These are phyloP conservation scores for Osmozyma mogii DNA, from an alignment of 805 yeast genomes.

Conservation along the genomic window DNA sequence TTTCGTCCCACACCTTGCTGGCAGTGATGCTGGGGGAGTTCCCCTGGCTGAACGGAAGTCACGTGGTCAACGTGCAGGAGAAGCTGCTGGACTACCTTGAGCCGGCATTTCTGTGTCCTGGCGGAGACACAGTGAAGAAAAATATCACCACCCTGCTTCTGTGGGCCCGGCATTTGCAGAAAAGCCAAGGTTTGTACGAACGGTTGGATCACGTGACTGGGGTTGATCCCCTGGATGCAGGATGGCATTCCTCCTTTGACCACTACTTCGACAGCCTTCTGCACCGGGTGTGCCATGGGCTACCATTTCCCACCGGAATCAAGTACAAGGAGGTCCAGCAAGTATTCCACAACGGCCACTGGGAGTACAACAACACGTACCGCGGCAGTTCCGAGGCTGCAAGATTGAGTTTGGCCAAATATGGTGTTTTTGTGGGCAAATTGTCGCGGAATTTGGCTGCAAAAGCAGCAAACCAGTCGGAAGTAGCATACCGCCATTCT, in stretches of 20 bases:
- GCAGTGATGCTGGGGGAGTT: conserved; percentile 1
- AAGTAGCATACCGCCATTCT: conserved; percentile 1
- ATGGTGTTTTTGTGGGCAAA: neutral
- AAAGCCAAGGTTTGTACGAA: neutral
- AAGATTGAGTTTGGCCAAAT: neutral
- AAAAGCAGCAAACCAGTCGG: neutral
- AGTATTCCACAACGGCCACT: conserved; percentile 2
- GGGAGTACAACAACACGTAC: conserved; percentile 1
- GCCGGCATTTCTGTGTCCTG: neutral
- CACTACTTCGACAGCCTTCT: conserved; percentile 3
- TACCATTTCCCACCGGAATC: neutral
- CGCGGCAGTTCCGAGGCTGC: neutral
- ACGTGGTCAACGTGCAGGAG: neutral
- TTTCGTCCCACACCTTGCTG: conserved; percentile 1
- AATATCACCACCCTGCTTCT: neutral
- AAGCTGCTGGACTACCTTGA: conserved; percentile 1
- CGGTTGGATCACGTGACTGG: conserved; percentile 1
- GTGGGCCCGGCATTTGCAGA: conserved; percentile 1
- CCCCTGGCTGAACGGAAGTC: neutral
- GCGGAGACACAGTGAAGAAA: neutral
- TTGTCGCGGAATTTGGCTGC: neutral
- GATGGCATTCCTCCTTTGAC: conserved; percentile 1
- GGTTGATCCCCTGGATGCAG: neutral
- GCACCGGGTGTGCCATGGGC: conserved; percentile 1
- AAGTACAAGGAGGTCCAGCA: neutral